Evolutionary conservation across 805 yeast species (phyloP), one percentile per base, ranked within the genome.

Genomic region (Metschnikowia hibisci): DNA sequence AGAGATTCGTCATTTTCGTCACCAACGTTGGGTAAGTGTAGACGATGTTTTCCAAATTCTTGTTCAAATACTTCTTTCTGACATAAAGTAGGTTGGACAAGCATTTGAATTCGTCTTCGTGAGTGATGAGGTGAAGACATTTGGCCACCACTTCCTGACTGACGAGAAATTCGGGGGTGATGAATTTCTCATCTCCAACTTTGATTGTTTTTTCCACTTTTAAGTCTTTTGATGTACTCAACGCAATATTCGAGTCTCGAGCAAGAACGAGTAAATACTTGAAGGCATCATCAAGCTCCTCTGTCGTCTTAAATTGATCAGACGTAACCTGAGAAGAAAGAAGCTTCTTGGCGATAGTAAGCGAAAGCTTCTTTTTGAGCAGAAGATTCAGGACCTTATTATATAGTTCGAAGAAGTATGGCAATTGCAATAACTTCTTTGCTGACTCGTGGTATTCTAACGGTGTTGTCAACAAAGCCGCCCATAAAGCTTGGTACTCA

Each of bases 1-100:
- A 74, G 18, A 85, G 63, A 55, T 73, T 76, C 53, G 88, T 69
- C 15, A 82, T 75, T 40, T 73, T 73, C 41, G 80, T 73, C 22
- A 89, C 77, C 32, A 91, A 64, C 1, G 96, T 77, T 4, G 96
- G 95, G 58, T 82, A 86, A 0, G 93, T 83, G 57, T 73, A 80
- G 47, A 74, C 74, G 33, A 81, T 74, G 50, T 81, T 79, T 27
- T 62, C 67, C 1, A 73, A 72, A n/a, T 83, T 83, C 28, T 74
- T 73, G 40, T 71, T 62, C 41, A 86, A 68, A 32, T 74, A 73
- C 45, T 70, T 72, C 46, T 64, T 69, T 38, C 67, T 55, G 29
- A 68, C 55, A 42, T 67, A 62, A 49, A 64, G 56, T 48, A 69
- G 61, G 35, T 61, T 58, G 14, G 63, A 53, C 28, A 69, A 54